Base-by-base conservation (phyloP, 495 filamentous ascomycete genomes). In the Entonaema liquescens region DNA sequence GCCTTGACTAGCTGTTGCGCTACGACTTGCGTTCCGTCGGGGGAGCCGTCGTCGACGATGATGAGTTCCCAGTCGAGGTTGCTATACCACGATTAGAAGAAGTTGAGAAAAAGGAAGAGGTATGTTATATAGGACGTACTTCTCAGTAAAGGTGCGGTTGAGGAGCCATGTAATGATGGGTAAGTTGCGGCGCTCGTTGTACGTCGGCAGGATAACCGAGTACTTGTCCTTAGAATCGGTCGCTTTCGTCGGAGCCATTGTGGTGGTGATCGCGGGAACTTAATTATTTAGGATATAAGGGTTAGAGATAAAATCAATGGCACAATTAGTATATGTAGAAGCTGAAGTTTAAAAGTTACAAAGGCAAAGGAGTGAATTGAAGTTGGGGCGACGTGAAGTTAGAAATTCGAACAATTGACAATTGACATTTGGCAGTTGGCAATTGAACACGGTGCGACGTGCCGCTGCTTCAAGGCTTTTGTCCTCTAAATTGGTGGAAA, bases 61-160 rank as follows among this genome's bases (percentile, higher is more conserved):
- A 99, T 89, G 77, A 99, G 84, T 85, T 99, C 95, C 92, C 93
- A 99, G 79, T 97, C 90, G 76, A 99, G 87, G n/a, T 94, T 91
- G 72, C 93, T 97, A 72, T 53, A 53, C 23, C 23, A 26, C 15
- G 71, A 2, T 33, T 6, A 5, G 31, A 33, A 13, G 54, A 21
- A 29, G 50, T 36, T 6, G 2, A 59, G 8, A 25, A 56, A 31
- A 6, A 60, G 25, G 1, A n/a, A n/a, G 19, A 36, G 13, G 11
- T 56, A 33, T 21, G 8, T 28, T 13, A n/a, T 13, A 47, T 64
- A 21, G 36, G 36, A 63, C 83, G 40, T 79, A 93, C 91, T 94
- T 86, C 77, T 97, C 89, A 47, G 88, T 91, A 82, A 99, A 98
- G 65, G 90, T 97, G 78, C 87, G 88, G 80, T 94, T 91, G 68